Conservation (phyloP, 495 filamentous ascomycete species). For the Aspergillus cavernicola region DNA sequence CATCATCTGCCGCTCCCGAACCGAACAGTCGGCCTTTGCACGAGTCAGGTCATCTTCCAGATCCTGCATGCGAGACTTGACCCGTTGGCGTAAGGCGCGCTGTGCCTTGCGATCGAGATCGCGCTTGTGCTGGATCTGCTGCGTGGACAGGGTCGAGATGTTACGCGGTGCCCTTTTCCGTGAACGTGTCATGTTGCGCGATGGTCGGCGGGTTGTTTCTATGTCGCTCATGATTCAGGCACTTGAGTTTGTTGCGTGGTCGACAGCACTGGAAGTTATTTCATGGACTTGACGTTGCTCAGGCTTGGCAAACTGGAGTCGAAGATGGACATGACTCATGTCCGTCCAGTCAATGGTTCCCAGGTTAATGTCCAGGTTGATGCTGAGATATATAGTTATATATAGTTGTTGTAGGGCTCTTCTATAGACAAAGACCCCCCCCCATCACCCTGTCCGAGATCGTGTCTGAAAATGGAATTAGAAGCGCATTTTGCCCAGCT, state of each 20-base stretch:
- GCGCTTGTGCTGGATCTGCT: constrained; percentile 11
- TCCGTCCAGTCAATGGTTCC: too few species aligned
- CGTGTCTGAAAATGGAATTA: background rate
- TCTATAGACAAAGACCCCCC: too few species aligned
- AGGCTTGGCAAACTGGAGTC: too few species aligned
- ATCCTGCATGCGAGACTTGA: constrained; percentile 4
- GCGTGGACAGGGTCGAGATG: background rate
- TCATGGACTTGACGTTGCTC: too few species aligned
- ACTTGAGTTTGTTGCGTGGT: too few species aligned
- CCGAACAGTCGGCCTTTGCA: background rate
- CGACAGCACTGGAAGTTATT: too few species aligned
- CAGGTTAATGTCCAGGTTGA: too few species aligned
- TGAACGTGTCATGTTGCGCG: background rate
- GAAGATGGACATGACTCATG: too few species aligned
- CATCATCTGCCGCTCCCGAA: constrained; percentile 4
- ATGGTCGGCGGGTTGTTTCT: background rate
- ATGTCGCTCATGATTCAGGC: constrained; percentile 1
- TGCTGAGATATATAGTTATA: too few species aligned
- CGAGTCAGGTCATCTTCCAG: constrained; percentile 8
- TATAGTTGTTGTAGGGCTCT: too few species aligned
- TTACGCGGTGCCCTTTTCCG: background rate
- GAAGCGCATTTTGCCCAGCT: background rate
- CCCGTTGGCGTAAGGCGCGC: constrained; percentile 4
- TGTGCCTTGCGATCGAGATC: constrained; percentile 13
- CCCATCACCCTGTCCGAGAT: too few species aligned